phyloP scores from a whole-genome alignment of 75 land plant species.

The Selaginella moellendorffii region DNA sequence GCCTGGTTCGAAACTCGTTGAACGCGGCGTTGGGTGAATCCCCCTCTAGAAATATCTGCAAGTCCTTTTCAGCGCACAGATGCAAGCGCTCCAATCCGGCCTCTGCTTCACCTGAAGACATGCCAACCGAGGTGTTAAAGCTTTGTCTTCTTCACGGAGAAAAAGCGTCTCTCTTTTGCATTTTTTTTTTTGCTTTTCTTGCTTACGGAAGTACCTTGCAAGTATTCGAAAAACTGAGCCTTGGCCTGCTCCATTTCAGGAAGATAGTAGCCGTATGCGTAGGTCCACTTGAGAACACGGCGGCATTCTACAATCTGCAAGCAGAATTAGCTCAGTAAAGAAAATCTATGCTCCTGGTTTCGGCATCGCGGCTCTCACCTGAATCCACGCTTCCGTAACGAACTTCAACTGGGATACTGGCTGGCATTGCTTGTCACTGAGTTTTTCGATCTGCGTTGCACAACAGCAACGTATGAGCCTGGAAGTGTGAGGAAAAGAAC shows the following conservation, averaged over 20 bases:
- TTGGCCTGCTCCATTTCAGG: constrained; percentile 31
- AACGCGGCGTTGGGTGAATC: constrained; percentile 47
- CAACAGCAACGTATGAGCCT: background rate
- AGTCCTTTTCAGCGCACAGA: constrained; percentile 94
- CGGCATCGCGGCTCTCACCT: background rate
- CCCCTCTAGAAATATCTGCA: constrained; percentile 48
- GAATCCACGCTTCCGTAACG: constrained; percentile 6
- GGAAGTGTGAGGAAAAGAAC: background rate
- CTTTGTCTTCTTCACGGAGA: background rate
- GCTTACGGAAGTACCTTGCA: constrained; percentile 21
- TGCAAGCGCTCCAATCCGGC: constrained; percentile 87
- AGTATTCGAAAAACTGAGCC: constrained; percentile 33
- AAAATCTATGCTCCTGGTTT: background rate
- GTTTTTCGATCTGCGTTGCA: constrained; percentile 9
- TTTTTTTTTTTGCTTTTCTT: too few relatives aligned
- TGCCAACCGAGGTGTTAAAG: background rate
- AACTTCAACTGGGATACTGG: constrained; percentile 7
- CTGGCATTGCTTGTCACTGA: constrained; percentile 10
- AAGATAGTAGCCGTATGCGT: constrained; percentile 33
- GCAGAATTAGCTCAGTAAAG: background rate
- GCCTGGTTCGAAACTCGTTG: constrained; percentile 83
- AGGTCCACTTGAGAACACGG: constrained; percentile 37
- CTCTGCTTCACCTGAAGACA: constrained; percentile 76
- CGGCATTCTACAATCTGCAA: constrained; percentile 15
- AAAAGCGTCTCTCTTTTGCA: too few relatives aligned